Percentiles rank a stretch among this genome's conserved stretches.
Evolutionary conservation across 2,329 filamentous ascomycete genomes (phyloP).

Genomic region (Botrytis paeoniae): DNA sequence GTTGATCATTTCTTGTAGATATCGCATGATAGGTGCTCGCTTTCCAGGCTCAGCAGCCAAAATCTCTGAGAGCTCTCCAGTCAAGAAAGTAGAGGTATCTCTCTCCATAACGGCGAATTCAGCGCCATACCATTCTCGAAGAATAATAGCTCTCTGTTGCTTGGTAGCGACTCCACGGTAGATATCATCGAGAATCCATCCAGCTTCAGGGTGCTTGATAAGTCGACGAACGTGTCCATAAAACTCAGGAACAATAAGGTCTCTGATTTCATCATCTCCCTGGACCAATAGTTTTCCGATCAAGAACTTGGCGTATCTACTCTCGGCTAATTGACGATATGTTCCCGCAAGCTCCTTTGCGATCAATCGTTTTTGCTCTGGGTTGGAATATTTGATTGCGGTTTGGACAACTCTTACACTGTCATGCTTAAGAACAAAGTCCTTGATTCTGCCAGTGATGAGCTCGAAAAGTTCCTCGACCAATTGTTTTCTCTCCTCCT

Average conservation of each 20-base stretch:
- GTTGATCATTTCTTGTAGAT: slow-evolving; percentile 83
- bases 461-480: slow-evolving; percentile 89
- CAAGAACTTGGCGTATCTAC: slow-evolving; percentile 95
- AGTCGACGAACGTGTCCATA: slow-evolving; percentile 89
- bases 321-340: slow-evolving; percentile 83
- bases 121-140: slow-evolving; percentile 94
- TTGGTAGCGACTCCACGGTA: slow-evolving; percentile 85
- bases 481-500: slow-evolving; percentile 81
- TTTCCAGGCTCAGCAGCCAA: slow-evolving; percentile 79
- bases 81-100: slow-evolving; percentile 49
- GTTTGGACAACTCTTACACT: slow-evolving; percentile 95
- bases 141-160: slow-evolving; percentile 77
- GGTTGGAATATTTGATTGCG: slow-evolving; percentile 90
- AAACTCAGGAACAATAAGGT: slow-evolving; percentile 90
- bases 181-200: slow-evolving; percentile 96
- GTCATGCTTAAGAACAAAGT: slow-evolving; percentile 98
- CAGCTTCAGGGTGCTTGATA: slow-evolving; percentile 93
- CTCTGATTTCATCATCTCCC: slow-evolving; percentile 80
- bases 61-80: slow-evolving; percentile 67
- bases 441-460: slow-evolving; percentile 85
- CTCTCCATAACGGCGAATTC: slow-evolving; percentile 82
- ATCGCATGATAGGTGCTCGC: slow-evolving; percentile 80
- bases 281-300: slow-evolving; percentile 95
- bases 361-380: slow-evolving; percentile 81
- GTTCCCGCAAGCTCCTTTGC: slow-evolving; percentile 81